A percentile compares a stretch with the other conserved stretches of the same genome.
Evolutionary conservation across 345 rosid genomes (phyloP).

Genomic region (Combretum micranthum): DNA sequence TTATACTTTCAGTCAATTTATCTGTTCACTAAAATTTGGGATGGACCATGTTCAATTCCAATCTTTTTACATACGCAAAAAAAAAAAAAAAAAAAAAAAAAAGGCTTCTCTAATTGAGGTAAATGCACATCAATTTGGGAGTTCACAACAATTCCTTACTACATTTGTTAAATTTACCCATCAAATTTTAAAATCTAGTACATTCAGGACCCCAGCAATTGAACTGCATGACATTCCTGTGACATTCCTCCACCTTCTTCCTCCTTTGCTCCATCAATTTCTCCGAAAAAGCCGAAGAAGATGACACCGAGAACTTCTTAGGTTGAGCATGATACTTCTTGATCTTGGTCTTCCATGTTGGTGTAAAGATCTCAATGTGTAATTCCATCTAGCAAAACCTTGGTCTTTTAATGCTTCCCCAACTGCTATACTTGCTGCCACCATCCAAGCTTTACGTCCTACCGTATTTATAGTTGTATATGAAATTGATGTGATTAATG

Average conservation of each 20-base stretch:
- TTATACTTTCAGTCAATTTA: no score
- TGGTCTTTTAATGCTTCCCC: slow-evolving; percentile 72
- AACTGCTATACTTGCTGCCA: slow-evolving; percentile 51
- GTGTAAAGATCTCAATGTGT: slow-evolving; percentile 36
- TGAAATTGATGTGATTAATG: no score
- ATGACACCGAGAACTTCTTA: slow-evolving; percentile 9
- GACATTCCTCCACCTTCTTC: slow-evolving; percentile 18
- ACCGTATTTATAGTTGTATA: background rate
- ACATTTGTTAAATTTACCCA: background rate
- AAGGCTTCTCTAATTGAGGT: background rate
- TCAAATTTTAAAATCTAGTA: slow-evolving; percentile 24
- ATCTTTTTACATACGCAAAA: background rate
- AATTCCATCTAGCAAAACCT: slow-evolving; percentile 65
- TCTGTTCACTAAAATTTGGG: no score
- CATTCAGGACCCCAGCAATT: slow-evolving; percentile 41
- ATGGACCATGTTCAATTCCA: no score
- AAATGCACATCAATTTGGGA: no score
- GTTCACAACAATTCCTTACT: background rate
- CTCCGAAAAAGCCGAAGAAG: background rate
- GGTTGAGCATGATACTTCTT: slow-evolving; percentile 16
- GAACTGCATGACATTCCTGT: slow-evolving; percentile 27
- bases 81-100: background rate
- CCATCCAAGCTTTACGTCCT: slow-evolving; percentile 32
- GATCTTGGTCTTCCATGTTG: slow-evolving; percentile 31
- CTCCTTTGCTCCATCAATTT: background rate